A percentile compares a stretch with the other conserved stretches of the same genome.
phyloP scores from a whole-genome alignment of 2,329 filamentous ascomycete genomes.

The Penicillium capsulatum region DNA sequence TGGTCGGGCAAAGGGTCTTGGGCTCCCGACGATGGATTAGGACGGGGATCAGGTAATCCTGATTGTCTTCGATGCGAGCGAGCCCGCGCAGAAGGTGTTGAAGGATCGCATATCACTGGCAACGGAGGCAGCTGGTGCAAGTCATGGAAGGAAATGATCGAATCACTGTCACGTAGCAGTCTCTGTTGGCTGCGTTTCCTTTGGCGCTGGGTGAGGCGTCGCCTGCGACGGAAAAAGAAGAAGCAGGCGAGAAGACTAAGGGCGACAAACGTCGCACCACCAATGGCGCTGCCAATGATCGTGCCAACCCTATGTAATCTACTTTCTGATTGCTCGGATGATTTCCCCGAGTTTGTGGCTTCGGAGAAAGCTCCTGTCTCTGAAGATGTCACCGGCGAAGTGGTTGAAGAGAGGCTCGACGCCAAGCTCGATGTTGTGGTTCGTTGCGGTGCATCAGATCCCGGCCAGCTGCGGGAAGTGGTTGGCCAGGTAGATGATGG shows the following conservation, averaged over 20 bases:
- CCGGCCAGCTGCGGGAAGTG: too few species aligned
- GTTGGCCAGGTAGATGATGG: too few species aligned
- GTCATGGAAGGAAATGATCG: conserved; percentile 15
- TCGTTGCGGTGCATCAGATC: too few species aligned
- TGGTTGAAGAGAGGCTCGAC: background rate
- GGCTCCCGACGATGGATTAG: conserved; percentile 9
- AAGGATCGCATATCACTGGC: background rate
- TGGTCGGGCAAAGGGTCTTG: conserved; percentile 8
- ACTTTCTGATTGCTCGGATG: background rate
- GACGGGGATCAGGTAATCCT: too few species aligned
- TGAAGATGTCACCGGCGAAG: background rate
- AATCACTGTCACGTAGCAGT: conserved; percentile 14
- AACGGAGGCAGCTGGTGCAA: conserved; percentile 7
- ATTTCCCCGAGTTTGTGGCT: background rate
- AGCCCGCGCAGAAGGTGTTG: too few species aligned
- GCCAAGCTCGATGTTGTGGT: too few species aligned
- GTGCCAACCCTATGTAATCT: conserved; percentile 10
- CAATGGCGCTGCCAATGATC: conserved; percentile 30
- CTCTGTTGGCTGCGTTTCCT: conserved; percentile 16
- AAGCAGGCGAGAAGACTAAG: conserved; percentile 24
- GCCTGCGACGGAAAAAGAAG: conserved; percentile 23
- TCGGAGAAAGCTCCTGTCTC: conserved; percentile 1
- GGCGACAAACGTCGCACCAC: conserved; percentile 23
- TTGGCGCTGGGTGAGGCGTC: conserved; percentile 7
- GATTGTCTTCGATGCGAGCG: too few species aligned